A percentile compares a stretch with the other conserved stretches of the same genome.
These are phyloP conservation scores for Neurospora sp. DNA, from an alignment of 495 filamentous ascomycete species.

Conservation along the genomic window DNA sequence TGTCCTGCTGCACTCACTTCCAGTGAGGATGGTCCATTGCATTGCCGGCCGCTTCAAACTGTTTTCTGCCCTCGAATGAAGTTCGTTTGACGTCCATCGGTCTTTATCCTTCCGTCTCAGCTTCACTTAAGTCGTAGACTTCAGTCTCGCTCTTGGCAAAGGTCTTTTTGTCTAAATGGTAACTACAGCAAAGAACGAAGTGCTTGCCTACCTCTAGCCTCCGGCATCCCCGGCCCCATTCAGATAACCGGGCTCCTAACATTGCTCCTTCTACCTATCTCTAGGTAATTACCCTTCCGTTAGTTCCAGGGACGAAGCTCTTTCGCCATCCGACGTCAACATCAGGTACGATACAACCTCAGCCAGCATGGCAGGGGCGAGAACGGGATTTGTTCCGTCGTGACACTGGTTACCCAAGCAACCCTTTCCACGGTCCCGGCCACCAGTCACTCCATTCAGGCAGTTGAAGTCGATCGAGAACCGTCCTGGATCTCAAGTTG, in stretches of 20 bases:
- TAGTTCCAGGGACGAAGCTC: background rate
- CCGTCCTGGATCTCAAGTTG: background rate
- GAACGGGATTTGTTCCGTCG: background rate
- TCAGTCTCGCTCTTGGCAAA: too few relatives aligned
- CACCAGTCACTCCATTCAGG: background rate
- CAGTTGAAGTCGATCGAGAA: background rate
- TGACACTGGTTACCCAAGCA: background rate
- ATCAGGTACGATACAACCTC: background rate
- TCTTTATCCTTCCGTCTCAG: too few relatives aligned
- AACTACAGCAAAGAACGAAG: too few relatives aligned
- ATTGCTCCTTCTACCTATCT: too few relatives aligned
- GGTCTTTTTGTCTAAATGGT: too few relatives aligned
- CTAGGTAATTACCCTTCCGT: background rate
- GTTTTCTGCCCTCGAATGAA: too few relatives aligned
- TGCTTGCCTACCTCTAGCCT: too few relatives aligned
- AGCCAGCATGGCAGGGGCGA: background rate
- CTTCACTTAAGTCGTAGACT: too few relatives aligned
- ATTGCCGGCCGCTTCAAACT: too few relatives aligned
- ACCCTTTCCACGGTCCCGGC: background rate
- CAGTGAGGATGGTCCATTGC: too few relatives aligned
- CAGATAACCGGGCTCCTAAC: background rate
- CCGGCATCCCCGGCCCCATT: background rate
- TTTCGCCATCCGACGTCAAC: background rate
- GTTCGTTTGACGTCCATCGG: too few relatives aligned
- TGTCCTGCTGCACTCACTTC: too few relatives aligned